These are phyloP conservation scores for Lentinula boryana DNA, from an alignment of 768 basidiomycete genomes.

Conservation along the genomic window DNA sequence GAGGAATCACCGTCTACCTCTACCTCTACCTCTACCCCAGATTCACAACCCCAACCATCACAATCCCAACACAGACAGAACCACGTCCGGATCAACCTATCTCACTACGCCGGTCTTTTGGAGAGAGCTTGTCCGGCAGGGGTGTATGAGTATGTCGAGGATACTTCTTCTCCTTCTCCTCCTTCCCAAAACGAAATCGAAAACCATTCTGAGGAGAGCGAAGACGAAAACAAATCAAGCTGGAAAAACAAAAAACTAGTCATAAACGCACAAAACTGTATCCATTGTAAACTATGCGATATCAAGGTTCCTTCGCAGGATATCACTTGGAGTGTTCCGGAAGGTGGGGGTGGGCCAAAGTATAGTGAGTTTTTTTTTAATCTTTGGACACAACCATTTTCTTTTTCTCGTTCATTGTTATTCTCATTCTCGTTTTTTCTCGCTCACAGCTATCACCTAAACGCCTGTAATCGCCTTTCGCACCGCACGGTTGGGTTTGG, in stretches of 20 bases:
- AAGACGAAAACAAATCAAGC: neutral
- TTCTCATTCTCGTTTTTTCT: too few relatives aligned
- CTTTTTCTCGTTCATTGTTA: too few relatives aligned
- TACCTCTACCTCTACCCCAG: neutral
- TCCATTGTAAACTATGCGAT: constrained; percentile 93
- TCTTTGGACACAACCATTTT: neutral
- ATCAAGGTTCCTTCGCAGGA: constrained; percentile 96
- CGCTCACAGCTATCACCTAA: too few relatives aligned
- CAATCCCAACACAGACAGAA: constrained; percentile 36
- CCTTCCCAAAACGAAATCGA: too few relatives aligned
- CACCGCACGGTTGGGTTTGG: too few relatives aligned
- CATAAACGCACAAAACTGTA: constrained; percentile 93
- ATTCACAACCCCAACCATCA: neutral
- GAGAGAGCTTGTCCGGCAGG: constrained; percentile 89
- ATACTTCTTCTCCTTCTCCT: constrained; percentile 24
- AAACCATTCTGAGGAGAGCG: too few relatives aligned
- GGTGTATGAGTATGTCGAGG: constrained; percentile 94
- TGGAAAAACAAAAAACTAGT: constrained; percentile 74
- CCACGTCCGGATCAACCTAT: constrained; percentile 73
- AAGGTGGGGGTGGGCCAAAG: constrained; percentile 95
- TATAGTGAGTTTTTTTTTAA: constrained; percentile 57
- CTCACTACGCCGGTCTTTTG: constrained; percentile 83
- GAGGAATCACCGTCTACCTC: neutral
- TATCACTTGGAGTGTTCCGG: constrained; percentile 95
- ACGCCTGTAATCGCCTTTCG: too few relatives aligned